Base-by-base conservation (phyloP, 225 moss, liverwort and hornwort species). In the Lunularia cruciata region DNA sequence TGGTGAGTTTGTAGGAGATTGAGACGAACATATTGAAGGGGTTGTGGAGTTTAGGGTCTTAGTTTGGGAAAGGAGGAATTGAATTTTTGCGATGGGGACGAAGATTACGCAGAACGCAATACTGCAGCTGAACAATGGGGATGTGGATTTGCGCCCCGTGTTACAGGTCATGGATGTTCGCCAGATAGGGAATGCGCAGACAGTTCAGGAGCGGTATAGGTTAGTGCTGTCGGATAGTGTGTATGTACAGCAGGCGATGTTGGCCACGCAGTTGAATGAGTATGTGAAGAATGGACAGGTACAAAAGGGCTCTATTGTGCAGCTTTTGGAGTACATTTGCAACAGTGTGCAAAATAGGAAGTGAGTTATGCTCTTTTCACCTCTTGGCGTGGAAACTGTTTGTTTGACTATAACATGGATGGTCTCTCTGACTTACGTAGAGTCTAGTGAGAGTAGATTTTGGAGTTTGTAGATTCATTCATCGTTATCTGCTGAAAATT, bases 251-350 rank as follows among this genome's bases (percentile, higher is more conserved):
- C 98, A 93, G 79, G 98, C 98, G 39, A 98, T 98, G 98, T 73
- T 98, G 54, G 98, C 98, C 34, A 98, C 93, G 28, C 98, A 98
- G 74, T 75, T 98, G 18, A 93, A 98, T 73, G 92, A 98, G 72
- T 87, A 86, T 79, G 85, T 98, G 30, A 93, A 89, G 81, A 86
- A 75, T 47, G 86, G 83, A 60, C 57, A 79, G 58, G 85, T 89
- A 30, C 75, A 91, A 27, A 98, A 81, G 72, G 90, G 90, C 23
- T 86, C 93, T 14, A 84, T 93, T 59, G 98, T 98, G 60, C 91
- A 93, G 72, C 84, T 98, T 22, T 68, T 86, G 34, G 91, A 98
- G 67, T 98, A 91, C 48, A 93, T 98, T 43, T 93, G 98, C 78
- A 98, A 98, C 58, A 93, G 85, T 28, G 98, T 98, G 40, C 98